phyloP scores from a whole-genome alignment of 176 grass and related monocot genomes.

The Luzula sylvatica region DNA sequence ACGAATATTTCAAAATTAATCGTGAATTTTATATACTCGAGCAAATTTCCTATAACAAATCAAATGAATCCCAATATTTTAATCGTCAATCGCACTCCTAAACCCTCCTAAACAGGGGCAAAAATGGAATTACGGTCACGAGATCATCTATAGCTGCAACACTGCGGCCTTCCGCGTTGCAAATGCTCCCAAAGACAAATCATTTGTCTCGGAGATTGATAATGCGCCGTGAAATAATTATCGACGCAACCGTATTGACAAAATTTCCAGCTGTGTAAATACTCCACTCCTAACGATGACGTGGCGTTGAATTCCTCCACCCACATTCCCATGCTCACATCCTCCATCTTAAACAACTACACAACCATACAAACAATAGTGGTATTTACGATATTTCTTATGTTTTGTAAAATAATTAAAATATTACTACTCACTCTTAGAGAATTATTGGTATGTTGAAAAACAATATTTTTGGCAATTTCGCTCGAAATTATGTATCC shows the following conservation, averaged over 20 bases:
- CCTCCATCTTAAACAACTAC: conserved; percentile 98
- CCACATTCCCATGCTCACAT: conserved; percentile 99
- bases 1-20: too few relatives aligned
- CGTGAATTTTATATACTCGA: background rate
- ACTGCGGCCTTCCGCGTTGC: conserved; percentile 29
- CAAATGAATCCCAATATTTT: background rate
- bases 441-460: conserved; percentile 42
- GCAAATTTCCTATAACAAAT: conserved; percentile 1
- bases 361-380: background rate
- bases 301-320: conserved; percentile 77
- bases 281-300: conserved; percentile 17
- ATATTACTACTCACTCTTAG: conserved; percentile 36
- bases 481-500: conserved; percentile 58
- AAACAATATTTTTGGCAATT: conserved; percentile 48
- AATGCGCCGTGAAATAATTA: conserved; percentile 74
- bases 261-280: conserved; percentile 86
- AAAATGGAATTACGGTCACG: background rate
- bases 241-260: conserved; percentile 72
- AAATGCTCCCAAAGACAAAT: conserved; percentile 70
- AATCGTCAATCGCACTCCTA: background rate
- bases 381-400: background rate
- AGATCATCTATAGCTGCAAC: conserved; percentile 72
- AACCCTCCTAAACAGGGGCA: background rate
- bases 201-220: conserved; percentile 92
- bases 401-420: background rate